A percentile compares a stretch with the other conserved stretches of the same genome.
Evolutionary conservation across 169 alveolate genomes (phyloP).

Genomic region (Plasmodium cynomolgi): DNA sequence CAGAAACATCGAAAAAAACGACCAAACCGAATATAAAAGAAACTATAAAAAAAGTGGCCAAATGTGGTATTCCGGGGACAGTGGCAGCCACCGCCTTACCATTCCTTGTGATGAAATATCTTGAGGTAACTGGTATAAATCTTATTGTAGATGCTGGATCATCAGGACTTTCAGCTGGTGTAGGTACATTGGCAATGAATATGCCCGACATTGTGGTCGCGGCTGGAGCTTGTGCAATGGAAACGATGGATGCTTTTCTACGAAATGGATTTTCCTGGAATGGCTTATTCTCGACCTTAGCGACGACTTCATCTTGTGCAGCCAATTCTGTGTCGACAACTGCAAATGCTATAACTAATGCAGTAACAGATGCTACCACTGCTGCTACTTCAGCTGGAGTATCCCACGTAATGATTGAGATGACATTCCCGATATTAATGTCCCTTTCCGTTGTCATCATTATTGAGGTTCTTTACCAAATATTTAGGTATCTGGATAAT

Average conservation of each 20-base stretch:
- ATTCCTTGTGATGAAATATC: neutral
- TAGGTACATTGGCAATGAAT: neutral
- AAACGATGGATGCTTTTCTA: neutral
- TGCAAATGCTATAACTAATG: neutral
- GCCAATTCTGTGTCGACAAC: neutral
- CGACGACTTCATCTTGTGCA: neutral
- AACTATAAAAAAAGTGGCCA: neutral
- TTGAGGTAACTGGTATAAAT: neutral
- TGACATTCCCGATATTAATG: neutral
- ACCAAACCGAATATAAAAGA: neutral
- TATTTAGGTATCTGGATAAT: neutral
- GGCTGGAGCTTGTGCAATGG: neutral
- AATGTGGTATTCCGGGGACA: neutral
- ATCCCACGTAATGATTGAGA: neutral
- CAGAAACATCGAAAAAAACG: neutral
- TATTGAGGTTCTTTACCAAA: neutral
- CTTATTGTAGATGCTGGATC: neutral
- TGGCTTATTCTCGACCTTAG: neutral
- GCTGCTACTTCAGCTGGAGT: neutral
- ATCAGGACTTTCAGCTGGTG: neutral
- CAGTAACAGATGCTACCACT: neutral
- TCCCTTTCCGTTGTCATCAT: neutral
- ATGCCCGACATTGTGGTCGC: neutral
- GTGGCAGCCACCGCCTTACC: neutral
- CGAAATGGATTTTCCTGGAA: no score